A percentile compares a stretch with the other conserved stretches of the same genome.
Conservation (phyloP, 257 asterid species). For the Cordia subcordata region DNA sequence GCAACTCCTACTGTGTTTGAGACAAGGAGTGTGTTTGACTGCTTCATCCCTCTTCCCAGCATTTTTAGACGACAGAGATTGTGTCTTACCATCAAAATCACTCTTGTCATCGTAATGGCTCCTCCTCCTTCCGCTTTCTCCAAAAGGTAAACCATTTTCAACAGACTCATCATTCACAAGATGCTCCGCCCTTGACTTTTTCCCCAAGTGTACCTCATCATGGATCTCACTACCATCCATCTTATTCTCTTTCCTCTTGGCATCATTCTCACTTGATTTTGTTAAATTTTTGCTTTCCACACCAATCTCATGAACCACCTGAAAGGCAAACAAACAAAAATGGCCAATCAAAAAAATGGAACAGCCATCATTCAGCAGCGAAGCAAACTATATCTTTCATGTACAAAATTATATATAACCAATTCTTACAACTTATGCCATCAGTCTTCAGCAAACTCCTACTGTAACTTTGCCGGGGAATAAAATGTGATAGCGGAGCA, state of each 20-base stretch:
- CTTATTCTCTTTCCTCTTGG: constrained; percentile 23
- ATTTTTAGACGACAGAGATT: constrained; percentile 29
- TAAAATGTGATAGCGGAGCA: constrained; percentile 35
- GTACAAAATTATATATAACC: constrained; percentile 36
- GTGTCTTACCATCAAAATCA: constrained; percentile 24
- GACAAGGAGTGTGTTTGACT: constrained; percentile 24
- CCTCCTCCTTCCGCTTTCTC: constrained; percentile 23
- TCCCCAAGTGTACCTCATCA: constrained; percentile 24
- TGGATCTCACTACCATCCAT: constrained; percentile 11
- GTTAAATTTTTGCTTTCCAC: constrained; percentile 18
- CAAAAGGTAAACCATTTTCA: constrained; percentile 20
- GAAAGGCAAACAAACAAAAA: constrained; percentile 15
- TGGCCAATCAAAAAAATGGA: constrained; percentile 8
- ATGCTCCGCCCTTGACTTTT: constrained; percentile 20
- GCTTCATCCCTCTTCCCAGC: constrained; percentile 25
- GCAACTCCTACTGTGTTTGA: constrained; percentile 26
- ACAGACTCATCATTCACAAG: constrained; percentile 34
- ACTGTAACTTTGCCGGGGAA: constrained; percentile 58
- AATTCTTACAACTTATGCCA: constrained; percentile 83
- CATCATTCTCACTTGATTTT: constrained; percentile 24
- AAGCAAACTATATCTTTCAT: constrained; percentile 22
- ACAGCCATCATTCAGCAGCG: constrained; percentile 10
- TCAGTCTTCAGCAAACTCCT: constrained; percentile 66
- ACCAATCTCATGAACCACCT: constrained; percentile 37
- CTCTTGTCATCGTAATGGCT: constrained; percentile 24